Conservation (phyloP, 2,329 filamentous ascomycete genomes). For the Coleophoma cylindrospora region DNA sequence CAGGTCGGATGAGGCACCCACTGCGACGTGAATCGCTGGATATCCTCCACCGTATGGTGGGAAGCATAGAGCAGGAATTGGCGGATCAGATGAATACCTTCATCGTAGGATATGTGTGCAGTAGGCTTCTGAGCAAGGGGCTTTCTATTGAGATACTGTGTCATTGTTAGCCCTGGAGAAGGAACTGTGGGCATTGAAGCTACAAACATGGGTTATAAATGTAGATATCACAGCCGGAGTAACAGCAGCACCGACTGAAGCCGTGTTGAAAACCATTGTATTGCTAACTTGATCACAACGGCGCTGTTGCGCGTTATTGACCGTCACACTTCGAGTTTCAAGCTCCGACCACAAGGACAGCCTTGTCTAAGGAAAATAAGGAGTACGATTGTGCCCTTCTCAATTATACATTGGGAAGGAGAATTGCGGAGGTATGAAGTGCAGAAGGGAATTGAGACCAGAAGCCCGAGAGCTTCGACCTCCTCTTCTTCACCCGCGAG, state of each 20-base stretch:
- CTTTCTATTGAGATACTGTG: conserved; percentile 78
- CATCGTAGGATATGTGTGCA: conserved; percentile 88
- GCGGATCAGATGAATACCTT: conserved; percentile 82
- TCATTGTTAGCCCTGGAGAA: conserved; percentile 1
- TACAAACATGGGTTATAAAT: conserved; percentile 75
- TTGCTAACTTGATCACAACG: too few species aligned
- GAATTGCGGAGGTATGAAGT: too few species aligned
- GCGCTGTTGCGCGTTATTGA: too few species aligned
- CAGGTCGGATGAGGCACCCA: conserved; percentile 87
- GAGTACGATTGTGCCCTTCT: too few species aligned
- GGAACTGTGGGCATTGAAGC: not conserved
- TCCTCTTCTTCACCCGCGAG: too few species aligned
- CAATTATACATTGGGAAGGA: too few species aligned
- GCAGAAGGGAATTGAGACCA: too few species aligned
- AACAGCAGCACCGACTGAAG: conserved; percentile 76
- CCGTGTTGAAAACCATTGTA: conserved; percentile 59
- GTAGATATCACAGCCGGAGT: conserved; percentile 86
- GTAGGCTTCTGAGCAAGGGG: conserved; percentile 74
- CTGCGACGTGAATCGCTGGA: conserved; percentile 87
- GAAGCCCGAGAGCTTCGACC: too few species aligned
- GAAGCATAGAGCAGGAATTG: conserved; percentile 82
- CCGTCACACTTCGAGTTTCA: not conserved
- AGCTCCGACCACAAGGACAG: not conserved
- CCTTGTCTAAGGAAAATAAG: too few species aligned
- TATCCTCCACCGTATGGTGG: conserved; percentile 84